These are phyloP conservation scores for Apocynum venetum DNA, from an alignment of 257 asterid genomes.

Conservation along the genomic window DNA sequence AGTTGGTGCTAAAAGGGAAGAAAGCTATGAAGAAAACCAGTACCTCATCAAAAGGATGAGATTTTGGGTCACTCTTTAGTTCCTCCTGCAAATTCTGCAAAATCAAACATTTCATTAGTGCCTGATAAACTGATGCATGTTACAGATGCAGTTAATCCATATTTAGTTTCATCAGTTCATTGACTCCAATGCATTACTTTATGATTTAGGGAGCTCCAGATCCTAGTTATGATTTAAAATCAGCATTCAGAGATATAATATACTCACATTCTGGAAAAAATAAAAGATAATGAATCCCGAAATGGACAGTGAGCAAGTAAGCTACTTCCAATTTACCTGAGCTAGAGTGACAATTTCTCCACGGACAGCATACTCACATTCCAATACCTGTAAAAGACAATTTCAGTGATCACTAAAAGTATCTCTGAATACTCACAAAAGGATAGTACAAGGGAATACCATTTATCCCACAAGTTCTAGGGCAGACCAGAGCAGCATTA, in stretches of 20 bases:
- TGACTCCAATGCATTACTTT: background rate
- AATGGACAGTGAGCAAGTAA: background rate
- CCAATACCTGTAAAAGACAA: constrained; percentile 51
- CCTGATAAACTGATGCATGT: background rate
- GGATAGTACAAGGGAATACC: background rate
- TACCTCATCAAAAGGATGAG: constrained; percentile 65
- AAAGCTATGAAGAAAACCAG: background rate
- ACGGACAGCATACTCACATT: constrained; percentile 96
- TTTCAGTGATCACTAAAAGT: background rate
- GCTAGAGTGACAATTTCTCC: constrained; percentile 93
- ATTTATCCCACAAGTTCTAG: background rate
- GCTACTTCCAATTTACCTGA: constrained; percentile 47
- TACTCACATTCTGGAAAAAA: background rate
- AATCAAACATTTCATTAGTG: constrained; percentile 5
- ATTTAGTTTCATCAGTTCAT: background rate
- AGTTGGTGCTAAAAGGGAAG: constrained; percentile 2
- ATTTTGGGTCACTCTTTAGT: constrained; percentile 39
- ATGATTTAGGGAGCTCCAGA: background rate
- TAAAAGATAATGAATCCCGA: background rate
- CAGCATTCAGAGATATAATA: background rate
- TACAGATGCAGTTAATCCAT: background rate
- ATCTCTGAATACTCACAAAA: background rate
- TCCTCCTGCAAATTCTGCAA: constrained; percentile 53
- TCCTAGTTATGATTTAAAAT: background rate
- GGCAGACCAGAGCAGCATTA: background rate